Conservation (phyloP, 192 early-diverging fungal genomes). For the Rhizophagus clarus region DNA sequence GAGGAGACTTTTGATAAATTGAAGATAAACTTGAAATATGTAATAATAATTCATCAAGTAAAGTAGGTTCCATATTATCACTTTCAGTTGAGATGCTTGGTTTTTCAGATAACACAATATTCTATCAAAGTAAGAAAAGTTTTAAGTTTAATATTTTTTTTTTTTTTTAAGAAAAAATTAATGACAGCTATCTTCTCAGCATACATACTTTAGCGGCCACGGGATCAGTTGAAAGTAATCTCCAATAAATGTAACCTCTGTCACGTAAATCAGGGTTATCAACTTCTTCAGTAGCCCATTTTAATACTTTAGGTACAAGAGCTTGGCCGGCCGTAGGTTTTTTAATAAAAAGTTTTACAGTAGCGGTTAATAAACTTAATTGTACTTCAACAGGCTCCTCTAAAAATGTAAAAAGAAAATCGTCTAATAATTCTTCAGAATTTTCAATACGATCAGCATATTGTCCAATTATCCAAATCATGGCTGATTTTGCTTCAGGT, state of each 20-base stretch:
- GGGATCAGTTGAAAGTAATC: conserved; percentile 92
- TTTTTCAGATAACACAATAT: conserved; percentile 90
- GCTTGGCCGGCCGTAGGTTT: conserved; percentile 90
- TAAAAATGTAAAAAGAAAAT: conserved; percentile 87
- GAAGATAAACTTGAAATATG: conserved; percentile 87
- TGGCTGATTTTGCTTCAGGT: conserved; percentile 96
- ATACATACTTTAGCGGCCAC: conserved; percentile 73
- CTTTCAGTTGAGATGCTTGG: conserved; percentile 93
- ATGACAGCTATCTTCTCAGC: neutral
- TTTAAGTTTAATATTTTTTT: neutral
- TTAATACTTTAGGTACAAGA: conserved; percentile 90
- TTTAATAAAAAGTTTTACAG: conserved; percentile 96
- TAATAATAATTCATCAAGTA: conserved; percentile 87
- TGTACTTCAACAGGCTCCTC: conserved; percentile 93
- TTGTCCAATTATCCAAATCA: conserved; percentile 99
- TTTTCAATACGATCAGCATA: conserved; percentile 98
- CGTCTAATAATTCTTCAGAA: conserved; percentile 84
- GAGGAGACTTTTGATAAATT: conserved; percentile 90
- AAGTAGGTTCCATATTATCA: conserved; percentile 82
- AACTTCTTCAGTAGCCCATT: conserved; percentile 90
- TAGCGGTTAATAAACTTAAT: conserved; percentile 89
- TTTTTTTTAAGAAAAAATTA: neutral
- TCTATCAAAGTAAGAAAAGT: conserved; percentile 40
- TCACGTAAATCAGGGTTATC: conserved; percentile 98
- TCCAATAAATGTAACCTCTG: conserved; percentile 98